Conservation (phyloP, 1,284 basidiomycete species). For the Irpex sp. region DNA sequence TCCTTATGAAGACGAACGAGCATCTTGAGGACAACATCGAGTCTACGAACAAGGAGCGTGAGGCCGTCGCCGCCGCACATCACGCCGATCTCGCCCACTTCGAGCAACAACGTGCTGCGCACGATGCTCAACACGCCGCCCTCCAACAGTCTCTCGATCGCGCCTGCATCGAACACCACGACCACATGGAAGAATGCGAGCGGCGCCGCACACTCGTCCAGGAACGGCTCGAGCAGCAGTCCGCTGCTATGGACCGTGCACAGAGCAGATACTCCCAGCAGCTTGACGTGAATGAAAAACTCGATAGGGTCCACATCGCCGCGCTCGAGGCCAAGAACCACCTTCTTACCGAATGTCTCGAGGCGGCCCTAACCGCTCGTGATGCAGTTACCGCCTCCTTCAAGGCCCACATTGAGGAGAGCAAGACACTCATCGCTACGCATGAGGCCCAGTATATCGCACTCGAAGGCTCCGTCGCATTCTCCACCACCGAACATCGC, state of each 20-base stretch:
- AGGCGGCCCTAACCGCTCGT: neutral
- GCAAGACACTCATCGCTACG: neutral
- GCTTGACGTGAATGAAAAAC: neutral
- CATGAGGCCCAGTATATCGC: neutral
- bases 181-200: neutral
- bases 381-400: neutral
- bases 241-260: neutral
- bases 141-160: neutral
- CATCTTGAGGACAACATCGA: neutral
- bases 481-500: neutral
- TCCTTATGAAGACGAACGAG: neutral
- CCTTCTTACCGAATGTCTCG: neutral
- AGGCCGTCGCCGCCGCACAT: neutral
- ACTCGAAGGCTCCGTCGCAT: neutral
- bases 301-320: neutral
- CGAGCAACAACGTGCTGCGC: neutral
- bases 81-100: neutral
- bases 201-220: neutral
- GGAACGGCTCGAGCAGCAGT: neutral
- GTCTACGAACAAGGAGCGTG: neutral
- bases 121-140: neutral
- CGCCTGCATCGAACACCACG: neutral
- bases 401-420: neutral
- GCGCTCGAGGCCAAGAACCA: neutral
- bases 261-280: neutral